Conservation (phyloP, 2,329 filamentous ascomycete species). For the Teratosphaeria destructans region DNA sequence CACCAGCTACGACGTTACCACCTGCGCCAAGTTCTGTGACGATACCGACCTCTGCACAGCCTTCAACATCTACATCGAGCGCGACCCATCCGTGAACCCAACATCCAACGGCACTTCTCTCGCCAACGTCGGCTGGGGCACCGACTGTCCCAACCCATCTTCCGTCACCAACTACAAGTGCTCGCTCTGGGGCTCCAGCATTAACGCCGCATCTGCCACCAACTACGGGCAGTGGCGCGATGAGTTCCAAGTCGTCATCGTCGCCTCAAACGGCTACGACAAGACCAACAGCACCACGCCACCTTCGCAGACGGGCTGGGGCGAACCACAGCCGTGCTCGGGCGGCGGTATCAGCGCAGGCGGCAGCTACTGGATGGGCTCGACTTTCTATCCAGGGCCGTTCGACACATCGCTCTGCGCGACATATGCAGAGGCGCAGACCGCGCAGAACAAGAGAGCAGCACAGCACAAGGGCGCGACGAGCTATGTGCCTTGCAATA, state of each 20-base stretch:
- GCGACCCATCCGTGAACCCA: slow-evolving; percentile 24
- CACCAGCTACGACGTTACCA: slow-evolving; percentile 19
- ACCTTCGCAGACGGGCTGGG: slow-evolving; percentile 8
- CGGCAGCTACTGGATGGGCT: slow-evolving; percentile 13
- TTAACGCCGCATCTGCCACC: slow-evolving; percentile 20
- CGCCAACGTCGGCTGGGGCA: neutral
- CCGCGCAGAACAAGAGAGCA: slow-evolving; percentile 10
- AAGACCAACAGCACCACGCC: slow-evolving; percentile 13
- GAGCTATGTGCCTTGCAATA: slow-evolving; percentile 17
- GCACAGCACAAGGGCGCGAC: slow-evolving; percentile 9
- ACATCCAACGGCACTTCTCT: slow-evolving; percentile 7
- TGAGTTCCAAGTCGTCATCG: slow-evolving; percentile 22
- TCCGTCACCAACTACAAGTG: slow-evolving; percentile 32
- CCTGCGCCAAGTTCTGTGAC: slow-evolving; percentile 24
- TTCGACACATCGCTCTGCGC: slow-evolving; percentile 22
- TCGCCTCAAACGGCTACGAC: slow-evolving; percentile 20
- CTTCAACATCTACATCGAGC: slow-evolving; percentile 29
- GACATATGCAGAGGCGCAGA: slow-evolving; percentile 14
- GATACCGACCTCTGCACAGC: slow-evolving; percentile 21
- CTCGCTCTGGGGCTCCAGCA: slow-evolving; percentile 28
- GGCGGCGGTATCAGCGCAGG: slow-evolving; percentile 9
- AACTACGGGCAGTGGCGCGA: slow-evolving; percentile 18
- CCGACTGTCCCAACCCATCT: slow-evolving; percentile 26
- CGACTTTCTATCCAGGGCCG: slow-evolving; percentile 23
- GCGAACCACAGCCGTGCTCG: slow-evolving; percentile 2